A percentile compares a stretch with the other conserved stretches of the same genome.
phyloP scores from a whole-genome alignment of 2,329 filamentous ascomycete species.

The Fusarium abutilonis region DNA sequence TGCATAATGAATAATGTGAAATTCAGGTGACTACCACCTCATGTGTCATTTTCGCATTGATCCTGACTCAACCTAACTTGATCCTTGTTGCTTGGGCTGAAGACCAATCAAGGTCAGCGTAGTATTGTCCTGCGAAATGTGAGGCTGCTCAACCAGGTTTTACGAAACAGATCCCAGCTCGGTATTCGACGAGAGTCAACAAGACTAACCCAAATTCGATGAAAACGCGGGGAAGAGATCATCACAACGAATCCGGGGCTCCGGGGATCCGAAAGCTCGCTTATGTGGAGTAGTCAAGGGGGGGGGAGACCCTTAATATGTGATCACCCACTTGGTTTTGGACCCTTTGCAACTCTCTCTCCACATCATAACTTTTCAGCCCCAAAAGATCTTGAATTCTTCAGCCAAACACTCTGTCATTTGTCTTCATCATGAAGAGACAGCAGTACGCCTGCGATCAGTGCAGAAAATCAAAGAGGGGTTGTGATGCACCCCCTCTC shows the following conservation, averaged over 20 bases:
- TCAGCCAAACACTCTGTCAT: not conserved
- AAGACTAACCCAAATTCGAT: conserved; percentile 16
- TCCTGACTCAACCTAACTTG: too few relatives aligned
- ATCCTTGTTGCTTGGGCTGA: not conserved
- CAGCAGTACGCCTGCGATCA: conserved; percentile 26
- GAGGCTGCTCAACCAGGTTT: not conserved
- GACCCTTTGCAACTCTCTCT: not conserved
- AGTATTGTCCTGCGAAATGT: not conserved
- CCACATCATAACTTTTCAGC: not conserved
- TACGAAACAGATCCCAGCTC: not conserved
- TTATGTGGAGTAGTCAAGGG: not conserved
- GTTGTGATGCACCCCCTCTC: conserved; percentile 21
- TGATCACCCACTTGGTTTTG: not conserved
- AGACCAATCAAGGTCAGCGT: too few relatives aligned
- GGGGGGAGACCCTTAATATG: not conserved
- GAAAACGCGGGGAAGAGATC: conserved; percentile 22
- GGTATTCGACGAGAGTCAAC: not conserved
- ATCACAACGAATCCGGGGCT: conserved; percentile 11
- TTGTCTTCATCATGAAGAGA: conserved; percentile 14
- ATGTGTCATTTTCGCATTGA: not conserved
- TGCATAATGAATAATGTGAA: not conserved
- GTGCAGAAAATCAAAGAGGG: conserved; percentile 23
- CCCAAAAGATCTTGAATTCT: not conserved
- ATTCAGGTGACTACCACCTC: not conserved
- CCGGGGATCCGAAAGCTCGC: conserved; percentile 22